phyloP scores from a whole-genome alignment of 78 protist genomes.

The Dictyostelium brefeldianum region DNA sequence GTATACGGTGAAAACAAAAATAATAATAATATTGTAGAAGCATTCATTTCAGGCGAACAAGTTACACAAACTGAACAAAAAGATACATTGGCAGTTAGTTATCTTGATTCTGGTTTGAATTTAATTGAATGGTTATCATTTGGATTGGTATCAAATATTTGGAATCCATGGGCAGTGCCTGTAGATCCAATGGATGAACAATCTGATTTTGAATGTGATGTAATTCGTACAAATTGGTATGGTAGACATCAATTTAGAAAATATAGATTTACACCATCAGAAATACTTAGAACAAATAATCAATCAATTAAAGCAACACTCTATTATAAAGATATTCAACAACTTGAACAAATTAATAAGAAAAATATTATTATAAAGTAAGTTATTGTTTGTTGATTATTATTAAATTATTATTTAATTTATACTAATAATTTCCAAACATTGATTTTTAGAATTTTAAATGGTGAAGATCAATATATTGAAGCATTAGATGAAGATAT shows the following conservation, averaged over 20 bases:
- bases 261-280: slow-evolving; percentile 63
- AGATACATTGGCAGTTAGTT: slow-evolving; percentile 15
- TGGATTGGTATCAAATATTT: slow-evolving; percentile 33
- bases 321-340: slow-evolving; percentile 45
- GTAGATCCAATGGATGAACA: neutral
- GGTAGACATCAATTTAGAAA: slow-evolving; percentile 61
- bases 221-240: slow-evolving; percentile 69
- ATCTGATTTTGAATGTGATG: slow-evolving; percentile 50
- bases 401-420: neutral
- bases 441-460: slow-evolving; percentile 10
- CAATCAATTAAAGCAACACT: slow-evolving; percentile 37
- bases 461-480: slow-evolving; percentile 75
- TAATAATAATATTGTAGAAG: slow-evolving; percentile 9
- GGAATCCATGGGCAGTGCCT: slow-evolving; percentile 29
- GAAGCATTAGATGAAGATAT: slow-evolving; percentile 61
- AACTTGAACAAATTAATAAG: slow-evolving; percentile 1
- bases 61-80: neutral
- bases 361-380: slow-evolving; percentile 73
- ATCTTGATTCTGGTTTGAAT: slow-evolving; percentile 28
- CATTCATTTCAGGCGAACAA: slow-evolving; percentile 24
- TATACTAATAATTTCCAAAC: neutral
- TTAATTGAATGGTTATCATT: slow-evolving; percentile 60
- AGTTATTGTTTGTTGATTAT: neutral
- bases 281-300: slow-evolving; percentile 8
- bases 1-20: neutral